Conservation (phyloP, 371 early-diverging fungal species). For the Actinomucor elegans region DNA sequence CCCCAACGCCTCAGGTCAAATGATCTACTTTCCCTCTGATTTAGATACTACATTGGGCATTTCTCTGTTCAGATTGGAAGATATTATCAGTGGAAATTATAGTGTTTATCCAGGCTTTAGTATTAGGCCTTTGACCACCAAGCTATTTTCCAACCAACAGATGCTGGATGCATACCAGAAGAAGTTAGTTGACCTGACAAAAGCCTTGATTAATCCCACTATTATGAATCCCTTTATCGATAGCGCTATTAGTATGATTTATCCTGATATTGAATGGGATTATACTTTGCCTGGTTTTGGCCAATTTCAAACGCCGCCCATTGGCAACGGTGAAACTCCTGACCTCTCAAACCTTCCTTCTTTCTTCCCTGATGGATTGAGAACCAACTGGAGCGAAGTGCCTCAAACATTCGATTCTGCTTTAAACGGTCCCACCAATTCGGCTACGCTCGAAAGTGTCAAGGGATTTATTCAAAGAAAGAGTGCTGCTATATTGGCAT, state of each 20-base stretch:
- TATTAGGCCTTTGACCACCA: constrained; percentile 10
- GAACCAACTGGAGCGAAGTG: neutral
- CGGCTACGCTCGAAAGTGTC: neutral
- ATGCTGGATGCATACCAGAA: constrained; percentile 10
- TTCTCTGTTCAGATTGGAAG: neutral
- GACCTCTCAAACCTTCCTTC: neutral
- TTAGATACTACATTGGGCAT: constrained; percentile 30
- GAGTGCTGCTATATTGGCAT: neutral
- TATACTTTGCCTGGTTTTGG: constrained; percentile 1
- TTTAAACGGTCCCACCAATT: neutral
- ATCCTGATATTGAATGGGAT: constrained; percentile 24
- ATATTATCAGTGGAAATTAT: constrained; percentile 28
- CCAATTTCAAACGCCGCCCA: neutral
- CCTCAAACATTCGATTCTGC: neutral
- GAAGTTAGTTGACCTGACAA: constrained; percentile 5
- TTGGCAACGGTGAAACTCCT: neutral
- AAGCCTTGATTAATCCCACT: constrained; percentile 7
- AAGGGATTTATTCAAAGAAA: constrained; percentile 14
- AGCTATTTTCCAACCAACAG: neutral
- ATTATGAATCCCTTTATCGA: constrained; percentile 19
- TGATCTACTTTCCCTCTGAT: constrained; percentile 31
- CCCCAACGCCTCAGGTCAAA: constrained; percentile 3
- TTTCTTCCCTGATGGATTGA: neutral
- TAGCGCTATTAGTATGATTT: constrained; percentile 14
- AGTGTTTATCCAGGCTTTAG: constrained; percentile 25